Evolutionary conservation across 1,139 yeast genomes (phyloP), one percentile per base, ranked within the genome.

Genomic region (Yamadazyma spencermartinsiae): DNA sequence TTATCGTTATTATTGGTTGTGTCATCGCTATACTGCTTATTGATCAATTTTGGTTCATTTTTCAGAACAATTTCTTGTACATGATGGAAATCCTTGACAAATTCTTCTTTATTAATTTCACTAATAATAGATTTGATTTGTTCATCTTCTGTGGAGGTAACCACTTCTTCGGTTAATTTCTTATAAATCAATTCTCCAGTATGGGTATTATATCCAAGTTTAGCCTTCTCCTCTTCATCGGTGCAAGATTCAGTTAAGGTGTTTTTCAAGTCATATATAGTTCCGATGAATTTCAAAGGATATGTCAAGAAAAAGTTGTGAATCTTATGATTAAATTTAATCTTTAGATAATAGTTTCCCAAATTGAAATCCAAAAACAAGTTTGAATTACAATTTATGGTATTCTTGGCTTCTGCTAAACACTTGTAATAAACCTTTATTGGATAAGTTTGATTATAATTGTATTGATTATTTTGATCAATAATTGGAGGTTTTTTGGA

Each of bases 11-110:
- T 36, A 18, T 14, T 16, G 4, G 16, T 4, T 45, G 16, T 9
- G 13, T 31, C 38, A 2, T 32, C 46, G 32, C 38, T 36, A 27
- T 41, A 41, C 16, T 41, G 38, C 24, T 41, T 40, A 18, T 28
- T 40, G 21, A 35, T 26, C 17, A 36, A 40, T 12, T 42, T 38
- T 8, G 42, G 46, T 18, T 42, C 40, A 33, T 40, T 36, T 9
- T 40, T 37, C 16, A 44, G 45, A 24, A 51, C 43, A 5, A 49
- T 42, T 14, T 50, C 53, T 21, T 56, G 57, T 38, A 58, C 61
- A 41, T 63, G 57, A 31, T 60, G 52, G 42, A 64, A 65, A 33
- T 67, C 71, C 12, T 52, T 52, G 13, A 60, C 45, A 39, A 66
- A 67, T 16, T 56, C 65, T n/a, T 57, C 61, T 34, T 60, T 61